phyloP scores from a whole-genome alignment of 2,329 filamentous ascomycete genomes.

The Juglanconis sp. region DNA sequence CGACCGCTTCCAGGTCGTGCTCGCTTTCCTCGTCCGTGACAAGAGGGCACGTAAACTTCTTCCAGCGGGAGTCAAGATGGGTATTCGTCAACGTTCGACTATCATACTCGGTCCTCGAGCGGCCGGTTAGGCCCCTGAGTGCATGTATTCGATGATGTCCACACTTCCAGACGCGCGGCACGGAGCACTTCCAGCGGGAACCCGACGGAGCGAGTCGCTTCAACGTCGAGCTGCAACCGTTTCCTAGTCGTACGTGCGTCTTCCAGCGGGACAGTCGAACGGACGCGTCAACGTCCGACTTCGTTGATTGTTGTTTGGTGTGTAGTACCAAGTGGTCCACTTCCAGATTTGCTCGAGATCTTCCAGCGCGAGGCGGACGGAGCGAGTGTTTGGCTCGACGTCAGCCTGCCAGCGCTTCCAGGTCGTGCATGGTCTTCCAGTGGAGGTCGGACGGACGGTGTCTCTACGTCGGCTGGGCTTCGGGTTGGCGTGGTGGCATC shows the following conservation, averaged over 20 bases:
- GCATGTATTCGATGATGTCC: not conserved
- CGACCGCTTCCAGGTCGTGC: conserved; percentile 11
- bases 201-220: not conserved
- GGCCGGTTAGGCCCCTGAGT: not conserved
- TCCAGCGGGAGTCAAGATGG: not conserved
- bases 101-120: not conserved
- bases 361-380: not conserved
- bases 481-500: not conserved
- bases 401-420: not conserved
- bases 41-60: not conserved
- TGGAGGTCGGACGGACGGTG: conserved; percentile 10
- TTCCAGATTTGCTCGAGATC: not conserved
- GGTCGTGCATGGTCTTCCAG: not conserved
- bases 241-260: not conserved
- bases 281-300: not conserved
- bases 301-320: not conserved
- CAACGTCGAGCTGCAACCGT: not conserved
- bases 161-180: not conserved
- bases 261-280: not conserved
- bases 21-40: not conserved
- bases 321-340: not conserved
- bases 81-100: not conserved
- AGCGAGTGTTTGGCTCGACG: not conserved
- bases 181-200: not conserved
- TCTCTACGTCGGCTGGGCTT: conserved; percentile 12